phyloP scores from a whole-genome alignment of 768 basidiomycete species.

The Naematelia encephala region DNA sequence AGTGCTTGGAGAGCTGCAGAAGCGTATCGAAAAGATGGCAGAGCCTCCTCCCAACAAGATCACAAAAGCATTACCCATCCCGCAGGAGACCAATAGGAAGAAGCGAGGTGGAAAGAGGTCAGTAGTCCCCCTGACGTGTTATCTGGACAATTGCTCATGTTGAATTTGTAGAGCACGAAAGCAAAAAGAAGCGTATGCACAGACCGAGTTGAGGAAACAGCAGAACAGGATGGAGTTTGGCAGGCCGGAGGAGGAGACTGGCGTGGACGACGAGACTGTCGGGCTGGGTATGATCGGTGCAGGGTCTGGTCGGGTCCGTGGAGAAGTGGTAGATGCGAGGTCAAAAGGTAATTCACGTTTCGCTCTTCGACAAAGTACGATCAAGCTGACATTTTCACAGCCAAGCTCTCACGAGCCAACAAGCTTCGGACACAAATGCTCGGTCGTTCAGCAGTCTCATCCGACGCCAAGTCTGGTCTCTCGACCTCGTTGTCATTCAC shows the following conservation, averaged over 20 bases:
- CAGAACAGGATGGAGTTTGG: conserved; percentile 97
- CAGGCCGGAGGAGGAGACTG: conserved; percentile 91
- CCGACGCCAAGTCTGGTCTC: conserved; percentile 68
- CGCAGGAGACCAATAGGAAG: conserved; percentile 93
- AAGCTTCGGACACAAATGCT: conserved; percentile 83
- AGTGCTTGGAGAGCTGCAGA: conserved; percentile 83
- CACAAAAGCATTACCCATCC: conserved; percentile 85
- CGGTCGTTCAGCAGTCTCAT: conserved; percentile 63
- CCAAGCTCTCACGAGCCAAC: conserved; percentile 93
- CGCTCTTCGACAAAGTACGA: not conserved
- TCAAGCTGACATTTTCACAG: conserved; percentile 55
- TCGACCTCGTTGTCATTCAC: conserved; percentile 91
- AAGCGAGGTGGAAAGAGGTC: conserved; percentile 87
- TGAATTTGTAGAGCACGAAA: conserved; percentile 70
- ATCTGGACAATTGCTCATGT: not conserved
- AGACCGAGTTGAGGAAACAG: conserved; percentile 91
- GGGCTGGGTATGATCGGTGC: conserved; percentile 95
- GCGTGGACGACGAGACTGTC: conserved; percentile 95
- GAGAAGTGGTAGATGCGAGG: conserved; percentile 79
- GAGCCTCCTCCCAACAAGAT: conserved; percentile 94
- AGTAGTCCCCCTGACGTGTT: conserved; percentile 25
- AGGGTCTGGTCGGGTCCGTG: conserved; percentile 81
- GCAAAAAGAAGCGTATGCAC: conserved; percentile 96
- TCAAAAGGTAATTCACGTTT: conserved; percentile 64
- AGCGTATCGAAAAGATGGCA: conserved; percentile 82